Percentiles rank a stretch among this genome's conserved stretches.
Conservation (phyloP, 2,329 filamentous ascomycete genomes). For the Claviceps fusiformis region DNA sequence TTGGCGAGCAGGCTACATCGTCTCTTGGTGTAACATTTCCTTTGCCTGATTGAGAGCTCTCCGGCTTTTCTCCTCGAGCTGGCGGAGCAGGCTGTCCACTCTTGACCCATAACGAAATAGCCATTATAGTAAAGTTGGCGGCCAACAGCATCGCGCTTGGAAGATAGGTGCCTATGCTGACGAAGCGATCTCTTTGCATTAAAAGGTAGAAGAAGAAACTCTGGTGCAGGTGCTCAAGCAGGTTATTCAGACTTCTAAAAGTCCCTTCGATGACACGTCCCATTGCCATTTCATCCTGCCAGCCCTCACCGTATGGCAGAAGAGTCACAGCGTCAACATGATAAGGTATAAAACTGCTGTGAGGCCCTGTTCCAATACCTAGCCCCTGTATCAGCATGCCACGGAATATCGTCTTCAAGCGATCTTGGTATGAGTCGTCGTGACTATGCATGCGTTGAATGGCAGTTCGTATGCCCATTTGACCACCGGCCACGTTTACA, state of each 20-base stretch:
- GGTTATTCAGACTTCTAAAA: constrained; percentile 87
- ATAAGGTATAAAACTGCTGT: constrained; percentile 94
- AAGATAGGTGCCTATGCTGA: constrained; percentile 94
- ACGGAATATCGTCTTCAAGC: constrained; percentile 75
- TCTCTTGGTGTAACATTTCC: constrained; percentile 13
- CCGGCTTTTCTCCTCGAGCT: background rate
- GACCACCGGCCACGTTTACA: constrained; percentile 70
- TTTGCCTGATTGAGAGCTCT: background rate
- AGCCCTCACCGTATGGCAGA: constrained; percentile 78
- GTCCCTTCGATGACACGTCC: constrained; percentile 81
- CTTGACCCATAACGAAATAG: constrained; percentile 84
- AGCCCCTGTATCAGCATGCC: constrained; percentile 89
- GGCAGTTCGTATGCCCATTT: constrained; percentile 77
- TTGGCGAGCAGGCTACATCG: constrained; percentile 12
- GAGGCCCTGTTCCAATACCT: constrained; percentile 77
- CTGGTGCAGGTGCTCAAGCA: constrained; percentile 92
- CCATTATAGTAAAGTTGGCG: constrained; percentile 89
- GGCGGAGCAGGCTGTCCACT: constrained; percentile 46
- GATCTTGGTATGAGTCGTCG: constrained; percentile 62
- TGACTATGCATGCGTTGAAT: constrained; percentile 86
- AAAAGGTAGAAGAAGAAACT: constrained; percentile 99
- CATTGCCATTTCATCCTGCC: constrained; percentile 96
- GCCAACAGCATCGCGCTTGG: constrained; percentile 96
- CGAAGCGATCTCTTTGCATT: constrained; percentile 82
- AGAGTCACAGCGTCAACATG: constrained; percentile 93